Conservation (phyloP, 768 basidiomycete species). For the Termitomyces sp. region DNA sequence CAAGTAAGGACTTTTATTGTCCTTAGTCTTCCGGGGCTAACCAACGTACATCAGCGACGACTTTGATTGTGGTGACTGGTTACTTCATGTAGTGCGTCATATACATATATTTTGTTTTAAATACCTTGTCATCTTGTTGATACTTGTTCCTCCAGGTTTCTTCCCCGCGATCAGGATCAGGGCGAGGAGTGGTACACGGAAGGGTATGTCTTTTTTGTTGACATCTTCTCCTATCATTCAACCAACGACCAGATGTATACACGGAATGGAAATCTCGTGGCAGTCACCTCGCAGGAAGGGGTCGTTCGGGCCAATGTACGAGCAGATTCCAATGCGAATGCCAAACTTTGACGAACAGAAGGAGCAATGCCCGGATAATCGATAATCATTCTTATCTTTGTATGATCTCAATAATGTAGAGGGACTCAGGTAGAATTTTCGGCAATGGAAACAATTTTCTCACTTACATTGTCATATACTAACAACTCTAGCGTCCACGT, state of each 20-base stretch:
- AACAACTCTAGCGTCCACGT: too few relatives aligned
- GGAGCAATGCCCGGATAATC: too few relatives aligned
- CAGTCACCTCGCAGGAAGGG: constrained; percentile 80
- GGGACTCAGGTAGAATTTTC: not conserved
- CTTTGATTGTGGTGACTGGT: constrained; percentile 78
- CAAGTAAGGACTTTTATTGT: constrained; percentile 37
- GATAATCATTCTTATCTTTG: not conserved
- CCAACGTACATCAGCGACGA: constrained; percentile 43
- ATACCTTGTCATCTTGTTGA: not conserved
- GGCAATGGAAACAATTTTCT: not conserved
- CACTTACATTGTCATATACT: too few relatives aligned
- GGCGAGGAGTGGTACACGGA: constrained; percentile 68
- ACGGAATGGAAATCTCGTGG: constrained; percentile 60
- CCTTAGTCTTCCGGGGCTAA: not conserved
- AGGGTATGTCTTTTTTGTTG: constrained; percentile 41
- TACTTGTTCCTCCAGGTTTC: constrained; percentile 43
- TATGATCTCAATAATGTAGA: not conserved
- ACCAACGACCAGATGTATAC: constrained; percentile 54
- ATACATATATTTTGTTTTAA: not conserved
- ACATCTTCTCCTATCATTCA: not conserved
- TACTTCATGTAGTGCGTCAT: constrained; percentile 66
- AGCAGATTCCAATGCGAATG: constrained; percentile 19
- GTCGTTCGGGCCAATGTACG: constrained; percentile 60
- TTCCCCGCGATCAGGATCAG: constrained; percentile 60
- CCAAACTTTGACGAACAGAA: constrained; percentile 29